Conservation (phyloP, 2,329 filamentous ascomycete genomes). For the Chrysosporium keratinophilum region DNA sequence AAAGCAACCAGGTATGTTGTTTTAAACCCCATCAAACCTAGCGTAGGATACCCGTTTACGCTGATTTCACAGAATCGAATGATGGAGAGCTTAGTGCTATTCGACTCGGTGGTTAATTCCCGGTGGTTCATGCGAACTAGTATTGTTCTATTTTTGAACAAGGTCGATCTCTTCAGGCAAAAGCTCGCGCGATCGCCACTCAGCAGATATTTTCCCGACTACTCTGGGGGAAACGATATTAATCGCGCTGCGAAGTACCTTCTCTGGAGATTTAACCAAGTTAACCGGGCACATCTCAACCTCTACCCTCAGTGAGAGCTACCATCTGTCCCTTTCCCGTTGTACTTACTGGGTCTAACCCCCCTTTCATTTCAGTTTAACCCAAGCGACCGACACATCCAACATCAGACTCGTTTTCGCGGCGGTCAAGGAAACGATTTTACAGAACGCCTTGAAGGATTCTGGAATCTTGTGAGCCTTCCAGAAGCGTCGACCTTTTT, state of each 20-base stretch:
- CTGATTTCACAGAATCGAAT: constrained; percentile 72
- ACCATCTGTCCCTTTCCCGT: background rate
- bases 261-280: constrained; percentile 96
- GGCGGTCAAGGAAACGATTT: constrained; percentile 95
- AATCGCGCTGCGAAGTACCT: constrained; percentile 97
- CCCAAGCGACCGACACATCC: constrained; percentile 96
- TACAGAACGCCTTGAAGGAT: constrained; percentile 96
- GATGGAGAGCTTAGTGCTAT: constrained; percentile 95
- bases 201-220: constrained; percentile 94
- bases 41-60: background rate
- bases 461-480: constrained; percentile 73
- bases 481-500: background rate
- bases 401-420: constrained; percentile 97
- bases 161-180: constrained; percentile 94
- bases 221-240: constrained; percentile 93
- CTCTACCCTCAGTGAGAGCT: constrained; percentile 85
- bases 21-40: background rate
- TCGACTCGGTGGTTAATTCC: constrained; percentile 97
- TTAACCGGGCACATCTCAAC: constrained; percentile 91
- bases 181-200: constrained; percentile 84
- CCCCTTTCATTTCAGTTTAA: constrained; percentile 53
- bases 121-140: constrained; percentile 98
- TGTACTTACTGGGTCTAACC: constrained; percentile 21
- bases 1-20: constrained; percentile 79
- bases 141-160: constrained; percentile 97